Percentiles rank a stretch among this genome's conserved stretches.
Conservation (phyloP, 2,329 filamentous ascomycete genomes). For the Fusarium brachygibbosum region DNA sequence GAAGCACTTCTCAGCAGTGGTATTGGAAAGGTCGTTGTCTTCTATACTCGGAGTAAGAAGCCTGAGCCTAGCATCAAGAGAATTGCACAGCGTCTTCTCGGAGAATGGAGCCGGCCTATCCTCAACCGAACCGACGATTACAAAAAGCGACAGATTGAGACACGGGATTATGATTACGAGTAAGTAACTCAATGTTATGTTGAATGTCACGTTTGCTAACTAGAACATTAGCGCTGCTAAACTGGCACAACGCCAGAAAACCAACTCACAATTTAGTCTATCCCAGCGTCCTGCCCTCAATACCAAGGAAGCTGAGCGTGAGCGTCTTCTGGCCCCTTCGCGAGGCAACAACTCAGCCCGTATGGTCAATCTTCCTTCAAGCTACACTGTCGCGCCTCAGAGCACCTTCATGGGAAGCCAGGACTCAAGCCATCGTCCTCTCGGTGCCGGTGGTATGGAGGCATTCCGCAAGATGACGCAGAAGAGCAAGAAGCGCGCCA, state of each 20-base stretch:
- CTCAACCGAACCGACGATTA: constrained; percentile 95
- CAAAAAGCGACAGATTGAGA: constrained; percentile 81
- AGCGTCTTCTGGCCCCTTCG: constrained; percentile 70
- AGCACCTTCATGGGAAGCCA: constrained; percentile 71
- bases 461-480: constrained; percentile 76
- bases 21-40: constrained; percentile 95
- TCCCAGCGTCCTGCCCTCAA: constrained; percentile 63
- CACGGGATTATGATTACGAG: constrained; percentile 74
- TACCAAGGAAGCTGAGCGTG: constrained; percentile 66
- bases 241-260: constrained; percentile 63
- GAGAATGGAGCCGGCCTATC: constrained; percentile 96
- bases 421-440: constrained; percentile 68
- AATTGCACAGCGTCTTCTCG: constrained; percentile 90
- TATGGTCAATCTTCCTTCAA: constrained; percentile 66
- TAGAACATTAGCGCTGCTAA: constrained; percentile 64
- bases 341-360: constrained; percentile 69
- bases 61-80: constrained; percentile 91
- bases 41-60: constrained; percentile 96
- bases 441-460: constrained; percentile 73
- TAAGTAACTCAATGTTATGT: constrained; percentile 53
- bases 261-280: constrained; percentile 64
- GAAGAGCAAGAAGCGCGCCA: constrained; percentile 68
- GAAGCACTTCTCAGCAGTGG: constrained; percentile 90
- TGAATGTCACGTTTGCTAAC: constrained; percentile 22
- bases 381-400: constrained; percentile 71